Conservation (phyloP, 2,329 filamentous ascomycete species). For the Trichoderma arundinaceum region DNA sequence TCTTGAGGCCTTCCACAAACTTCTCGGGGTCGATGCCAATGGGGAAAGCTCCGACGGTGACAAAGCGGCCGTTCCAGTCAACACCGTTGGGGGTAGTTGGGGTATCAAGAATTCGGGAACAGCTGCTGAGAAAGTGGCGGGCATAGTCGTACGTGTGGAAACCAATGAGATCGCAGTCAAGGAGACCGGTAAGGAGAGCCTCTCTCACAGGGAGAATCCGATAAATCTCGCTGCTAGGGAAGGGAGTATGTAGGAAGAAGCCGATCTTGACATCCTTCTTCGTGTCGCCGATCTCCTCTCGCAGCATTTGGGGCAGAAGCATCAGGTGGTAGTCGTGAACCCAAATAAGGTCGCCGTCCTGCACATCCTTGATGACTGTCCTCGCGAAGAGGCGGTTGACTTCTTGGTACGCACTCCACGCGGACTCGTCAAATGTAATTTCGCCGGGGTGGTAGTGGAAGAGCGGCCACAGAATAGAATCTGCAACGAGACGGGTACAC, state of each 20-base stretch:
- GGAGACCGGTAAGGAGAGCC: conserved; percentile 81
- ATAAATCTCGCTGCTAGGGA: conserved; percentile 96
- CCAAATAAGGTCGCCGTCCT: conserved; percentile 95
- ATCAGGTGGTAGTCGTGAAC: conserved; percentile 99
- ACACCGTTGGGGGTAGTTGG: conserved; percentile 91
- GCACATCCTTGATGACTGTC: conserved; percentile 82
- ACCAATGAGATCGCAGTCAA: conserved; percentile 93
- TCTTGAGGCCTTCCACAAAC: conserved; percentile 86
- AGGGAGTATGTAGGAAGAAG: conserved; percentile 97
- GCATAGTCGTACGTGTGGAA: conserved; percentile 99
- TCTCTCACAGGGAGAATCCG: conserved; percentile 92
- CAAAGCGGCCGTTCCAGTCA: conserved; percentile 84
- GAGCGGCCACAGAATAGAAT: conserved; percentile 97
- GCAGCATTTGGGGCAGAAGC: conserved; percentile 93
- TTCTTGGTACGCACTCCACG: conserved; percentile 91
- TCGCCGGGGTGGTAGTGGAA: conserved; percentile 99
- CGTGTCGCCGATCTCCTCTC: conserved; percentile 79
- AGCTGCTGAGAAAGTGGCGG: conserved; percentile 95
- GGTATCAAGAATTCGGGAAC: conserved; percentile 84
- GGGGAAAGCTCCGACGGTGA: conserved; percentile 93
- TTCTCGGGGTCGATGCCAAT: conserved; percentile 98
- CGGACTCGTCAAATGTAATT: conserved; percentile 95
- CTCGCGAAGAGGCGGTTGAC: conserved; percentile 93
- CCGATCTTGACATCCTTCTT: conserved; percentile 96
- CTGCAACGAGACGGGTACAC: conserved; percentile 49